Evolutionary conservation across 2,329 filamentous ascomycete genomes (phyloP).

Genomic region (Colletotrichum sp.): DNA sequence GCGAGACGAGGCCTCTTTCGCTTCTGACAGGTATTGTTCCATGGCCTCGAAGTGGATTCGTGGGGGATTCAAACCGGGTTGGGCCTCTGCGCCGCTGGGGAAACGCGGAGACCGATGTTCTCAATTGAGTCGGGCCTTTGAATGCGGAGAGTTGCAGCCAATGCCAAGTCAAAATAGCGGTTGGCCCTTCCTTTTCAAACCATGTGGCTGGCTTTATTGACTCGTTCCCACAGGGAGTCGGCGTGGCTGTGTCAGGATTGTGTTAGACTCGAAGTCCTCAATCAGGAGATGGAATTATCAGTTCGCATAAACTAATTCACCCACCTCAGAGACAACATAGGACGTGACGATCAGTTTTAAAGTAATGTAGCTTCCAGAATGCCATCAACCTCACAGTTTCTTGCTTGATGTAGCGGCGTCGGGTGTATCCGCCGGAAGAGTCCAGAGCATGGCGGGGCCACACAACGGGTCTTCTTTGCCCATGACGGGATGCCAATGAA

Average conservation of each 20-base stretch:
- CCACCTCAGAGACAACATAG: too few relatives aligned
- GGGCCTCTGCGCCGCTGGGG: background rate
- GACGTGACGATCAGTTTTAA: too few relatives aligned
- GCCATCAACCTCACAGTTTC: too few relatives aligned
- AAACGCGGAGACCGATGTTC: background rate
- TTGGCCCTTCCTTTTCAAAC: background rate
- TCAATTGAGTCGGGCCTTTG: background rate
- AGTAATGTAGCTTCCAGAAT: too few relatives aligned
- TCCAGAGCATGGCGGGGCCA: too few relatives aligned
- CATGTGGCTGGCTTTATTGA: fast-evolving
- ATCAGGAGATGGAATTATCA: too few relatives aligned
- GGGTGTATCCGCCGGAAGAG: too few relatives aligned
- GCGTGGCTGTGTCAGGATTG: background rate
- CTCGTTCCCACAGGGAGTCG: background rate
- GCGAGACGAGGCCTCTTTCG: background rate
- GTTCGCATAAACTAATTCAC: too few relatives aligned
- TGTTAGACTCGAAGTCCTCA: too few relatives aligned
- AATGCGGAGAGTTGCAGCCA: background rate
- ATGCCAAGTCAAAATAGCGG: background rate
- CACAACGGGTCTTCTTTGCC: too few relatives aligned
- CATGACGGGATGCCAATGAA: too few relatives aligned
- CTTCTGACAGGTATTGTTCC: background rate
- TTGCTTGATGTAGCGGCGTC: too few relatives aligned
- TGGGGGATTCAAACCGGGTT: background rate
- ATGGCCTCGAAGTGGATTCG: background rate